These are phyloP conservation scores for Aegilops speltoides DNA, from an alignment of 176 grass and related monocot species.

Conservation along the genomic window DNA sequence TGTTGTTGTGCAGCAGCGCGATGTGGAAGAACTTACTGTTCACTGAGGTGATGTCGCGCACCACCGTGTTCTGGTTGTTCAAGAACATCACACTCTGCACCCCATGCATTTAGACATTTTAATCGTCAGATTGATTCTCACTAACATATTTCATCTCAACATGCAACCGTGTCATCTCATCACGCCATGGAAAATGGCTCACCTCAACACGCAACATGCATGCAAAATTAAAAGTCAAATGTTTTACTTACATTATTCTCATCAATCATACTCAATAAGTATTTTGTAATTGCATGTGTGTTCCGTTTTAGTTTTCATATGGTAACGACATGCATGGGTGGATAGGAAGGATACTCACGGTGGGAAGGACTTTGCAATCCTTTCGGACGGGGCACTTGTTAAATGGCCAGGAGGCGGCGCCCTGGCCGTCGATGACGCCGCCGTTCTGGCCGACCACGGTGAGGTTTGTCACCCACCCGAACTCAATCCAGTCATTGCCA, in stretches of 20 bases:
- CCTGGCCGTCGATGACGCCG: slow-evolving; percentile 58
- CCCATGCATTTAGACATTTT: too few relatives aligned
- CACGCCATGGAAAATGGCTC: too few relatives aligned
- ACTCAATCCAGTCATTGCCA: neutral
- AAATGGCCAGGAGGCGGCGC: slow-evolving; percentile 56
- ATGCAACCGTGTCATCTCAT: too few relatives aligned
- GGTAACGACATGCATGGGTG: neutral
- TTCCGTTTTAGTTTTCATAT: too few relatives aligned
- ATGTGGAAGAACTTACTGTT: slow-evolving; percentile 92
- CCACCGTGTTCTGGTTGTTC: slow-evolving; percentile 45
- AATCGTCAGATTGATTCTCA: too few relatives aligned
- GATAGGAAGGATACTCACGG: neutral
- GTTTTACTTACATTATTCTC: too few relatives aligned
- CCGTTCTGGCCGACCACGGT: neutral
- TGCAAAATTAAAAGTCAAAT: too few relatives aligned
- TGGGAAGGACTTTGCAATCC: slow-evolving; percentile 17
- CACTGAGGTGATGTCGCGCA: slow-evolving; percentile 48
- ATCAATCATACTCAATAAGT: too few relatives aligned
- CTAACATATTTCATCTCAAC: too few relatives aligned
- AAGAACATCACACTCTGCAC: slow-evolving; percentile 49
- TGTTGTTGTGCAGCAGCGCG: slow-evolving; percentile 24
- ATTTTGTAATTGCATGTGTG: too few relatives aligned
- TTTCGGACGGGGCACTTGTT: slow-evolving; percentile 59
- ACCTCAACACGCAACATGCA: too few relatives aligned
- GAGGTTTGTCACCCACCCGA: neutral